These are phyloP conservation scores for Eudorina sp. DNA, from an alignment of 139 green algal genomes.

Conservation along the genomic window DNA sequence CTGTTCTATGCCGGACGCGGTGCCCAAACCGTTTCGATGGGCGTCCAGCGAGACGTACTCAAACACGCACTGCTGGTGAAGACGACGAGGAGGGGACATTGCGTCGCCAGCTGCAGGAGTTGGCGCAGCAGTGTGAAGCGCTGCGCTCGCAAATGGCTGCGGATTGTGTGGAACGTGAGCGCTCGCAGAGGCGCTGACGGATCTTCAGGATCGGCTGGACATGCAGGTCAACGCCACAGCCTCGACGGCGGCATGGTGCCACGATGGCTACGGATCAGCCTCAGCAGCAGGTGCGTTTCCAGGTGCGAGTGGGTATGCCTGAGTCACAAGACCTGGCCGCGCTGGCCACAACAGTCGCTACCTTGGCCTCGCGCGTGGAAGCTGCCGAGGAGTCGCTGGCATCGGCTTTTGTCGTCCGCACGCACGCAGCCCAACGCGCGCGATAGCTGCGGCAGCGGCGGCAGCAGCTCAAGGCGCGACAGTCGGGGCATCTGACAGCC, in stretches of 20 bases:
- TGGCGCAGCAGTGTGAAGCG: background rate
- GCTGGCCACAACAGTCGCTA: background rate
- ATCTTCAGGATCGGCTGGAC: constrained; percentile 27
- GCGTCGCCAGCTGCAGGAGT: background rate
- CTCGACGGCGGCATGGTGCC: constrained; percentile 7
- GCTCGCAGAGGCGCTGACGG: constrained; percentile 5
- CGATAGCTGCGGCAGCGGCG: background rate
- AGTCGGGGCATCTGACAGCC: too few relatives aligned
- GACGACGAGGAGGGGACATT: too few relatives aligned
- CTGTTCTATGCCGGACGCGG: too few relatives aligned
- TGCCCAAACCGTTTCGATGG: too few relatives aligned
- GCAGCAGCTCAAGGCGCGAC: too few relatives aligned
- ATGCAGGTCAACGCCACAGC: constrained; percentile 14
- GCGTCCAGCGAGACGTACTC: too few relatives aligned
- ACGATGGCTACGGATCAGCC: constrained; percentile 25
- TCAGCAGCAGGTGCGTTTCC: background rate
- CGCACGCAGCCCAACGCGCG: constrained; percentile 10
- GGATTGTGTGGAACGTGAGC: background rate
- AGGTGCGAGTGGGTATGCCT: background rate
- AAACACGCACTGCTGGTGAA: too few relatives aligned
- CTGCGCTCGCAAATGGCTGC: background rate
- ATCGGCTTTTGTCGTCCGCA: constrained; percentile 14
- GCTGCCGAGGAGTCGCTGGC: constrained; percentile 19
- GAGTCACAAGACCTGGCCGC: background rate
- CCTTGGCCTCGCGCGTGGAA: background rate